These are phyloP conservation scores for Rhododendron kiyosumense DNA, from an alignment of 148 eudicot species.

Conservation along the genomic window DNA sequence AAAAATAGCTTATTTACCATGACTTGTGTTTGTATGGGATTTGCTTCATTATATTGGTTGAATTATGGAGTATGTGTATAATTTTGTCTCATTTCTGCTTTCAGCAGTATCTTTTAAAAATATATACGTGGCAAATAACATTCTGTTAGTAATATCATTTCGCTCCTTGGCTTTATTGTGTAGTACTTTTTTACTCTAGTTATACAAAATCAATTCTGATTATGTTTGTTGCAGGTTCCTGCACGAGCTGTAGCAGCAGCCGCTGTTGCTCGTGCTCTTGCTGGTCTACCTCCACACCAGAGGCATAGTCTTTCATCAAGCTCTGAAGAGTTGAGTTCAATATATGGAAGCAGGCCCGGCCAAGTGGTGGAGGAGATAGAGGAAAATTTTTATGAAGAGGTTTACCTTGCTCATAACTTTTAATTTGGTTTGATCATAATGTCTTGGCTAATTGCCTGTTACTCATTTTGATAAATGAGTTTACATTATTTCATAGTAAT, in stretches of 20 bases:
- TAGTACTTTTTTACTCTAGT: background rate
- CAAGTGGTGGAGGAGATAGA: conserved; percentile 73
- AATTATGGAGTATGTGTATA: background rate
- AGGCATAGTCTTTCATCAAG: conserved; percentile 71
- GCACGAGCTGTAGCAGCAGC: conserved; percentile 98
- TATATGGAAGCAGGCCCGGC: conserved; percentile 66
- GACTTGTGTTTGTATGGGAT: background rate
- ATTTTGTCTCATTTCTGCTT: background rate
- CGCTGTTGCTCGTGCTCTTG: conserved; percentile 94
- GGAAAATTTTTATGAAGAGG: conserved; percentile 93
- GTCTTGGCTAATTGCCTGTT: conserved; percentile 2
- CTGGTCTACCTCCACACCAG: conserved; percentile 84
- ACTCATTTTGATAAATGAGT: background rate
- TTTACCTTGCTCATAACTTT: conserved; percentile 17
- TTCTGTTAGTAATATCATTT: background rate
- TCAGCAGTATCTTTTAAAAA: background rate
- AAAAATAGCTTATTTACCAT: background rate
- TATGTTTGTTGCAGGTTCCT: conserved; percentile 59
- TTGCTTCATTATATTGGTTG: background rate
- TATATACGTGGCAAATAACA: background rate
- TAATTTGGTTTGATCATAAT: background rate
- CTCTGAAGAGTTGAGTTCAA: conserved; percentile 83
- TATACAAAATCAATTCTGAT: background rate
- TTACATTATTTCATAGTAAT: background rate
- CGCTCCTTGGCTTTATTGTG: background rate